Percentiles rank a stretch among this genome's conserved stretches.
These are phyloP conservation scores for Eragrostis tef DNA, from an alignment of 202 grass and related monocot species.

Conservation along the genomic window DNA sequence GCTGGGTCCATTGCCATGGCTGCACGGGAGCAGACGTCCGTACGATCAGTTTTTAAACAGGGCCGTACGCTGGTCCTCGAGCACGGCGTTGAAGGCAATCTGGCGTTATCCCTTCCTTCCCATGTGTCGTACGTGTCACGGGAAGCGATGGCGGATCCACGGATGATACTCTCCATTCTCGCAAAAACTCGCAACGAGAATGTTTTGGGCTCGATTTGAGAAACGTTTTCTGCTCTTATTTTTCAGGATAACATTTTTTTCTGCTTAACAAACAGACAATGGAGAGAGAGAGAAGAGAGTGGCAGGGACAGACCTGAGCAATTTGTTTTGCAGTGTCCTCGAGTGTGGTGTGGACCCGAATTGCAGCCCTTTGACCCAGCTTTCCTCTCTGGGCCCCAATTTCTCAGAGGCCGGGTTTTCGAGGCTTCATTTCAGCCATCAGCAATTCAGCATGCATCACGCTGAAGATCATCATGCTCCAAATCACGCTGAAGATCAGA, in stretches of 20 bases:
- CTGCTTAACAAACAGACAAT: neutral
- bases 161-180: too few species aligned
- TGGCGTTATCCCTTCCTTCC: neutral
- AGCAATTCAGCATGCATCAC: too few species aligned
- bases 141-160: neutral
- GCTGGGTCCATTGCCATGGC: neutral
- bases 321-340: neutral
- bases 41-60: neutral
- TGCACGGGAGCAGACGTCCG: neutral
- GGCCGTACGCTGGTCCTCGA: neutral
- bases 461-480: too few species aligned
- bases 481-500: too few species aligned
- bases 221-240: too few species aligned
- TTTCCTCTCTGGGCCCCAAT: neutral
- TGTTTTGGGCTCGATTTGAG: neutral
- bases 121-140: neutral
- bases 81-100: neutral
- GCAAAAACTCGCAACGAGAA: neutral
- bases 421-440: too few species aligned
- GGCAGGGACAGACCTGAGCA: neutral
- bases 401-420: too few species aligned
- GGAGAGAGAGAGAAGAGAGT: neutral
- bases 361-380: neutral
- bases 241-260: too few species aligned
- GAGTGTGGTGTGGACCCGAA: neutral